phyloP scores from a whole-genome alignment of 768 basidiomycete genomes.

The Tylopilus subfusipes region DNA sequence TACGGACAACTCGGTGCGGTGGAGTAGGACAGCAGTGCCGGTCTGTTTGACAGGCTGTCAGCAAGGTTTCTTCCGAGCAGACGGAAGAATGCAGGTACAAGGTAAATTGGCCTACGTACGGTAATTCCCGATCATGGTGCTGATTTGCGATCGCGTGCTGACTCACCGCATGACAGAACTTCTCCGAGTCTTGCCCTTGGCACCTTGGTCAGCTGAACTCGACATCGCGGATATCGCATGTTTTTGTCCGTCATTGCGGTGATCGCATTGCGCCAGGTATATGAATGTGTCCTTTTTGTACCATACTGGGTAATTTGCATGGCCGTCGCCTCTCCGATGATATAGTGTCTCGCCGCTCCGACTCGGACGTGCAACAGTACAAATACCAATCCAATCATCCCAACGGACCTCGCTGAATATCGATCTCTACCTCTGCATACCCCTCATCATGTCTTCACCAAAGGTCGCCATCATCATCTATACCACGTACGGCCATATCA shows the following conservation, averaged over 20 bases:
- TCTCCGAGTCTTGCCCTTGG: not conserved
- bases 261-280: not conserved
- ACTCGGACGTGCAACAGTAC: not conserved
- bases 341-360: not conserved
- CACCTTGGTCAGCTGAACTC: not conserved
- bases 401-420: no score
- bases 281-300: constrained; percentile 7
- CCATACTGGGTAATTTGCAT: constrained; percentile 6
- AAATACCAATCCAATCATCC: no score
- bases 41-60: no score
- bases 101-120: not conserved
- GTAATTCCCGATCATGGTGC: not conserved
- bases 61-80: not conserved
- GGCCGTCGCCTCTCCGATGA: not conserved
- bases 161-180: not conserved
- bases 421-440: no score
- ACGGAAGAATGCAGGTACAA: not conserved
- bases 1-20: no score
- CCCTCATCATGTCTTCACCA: constrained; percentile 42
- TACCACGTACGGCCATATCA: constrained; percentile 70
- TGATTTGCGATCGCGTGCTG: not conserved
- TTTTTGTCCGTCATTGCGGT: constrained; percentile 10
- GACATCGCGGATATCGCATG: not conserved
- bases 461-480: no score
- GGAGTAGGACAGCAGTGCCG: no score